These are phyloP conservation scores for Mortierella sp. DNA, from an alignment of 371 early-diverging fungal genomes.

Conservation along the genomic window DNA sequence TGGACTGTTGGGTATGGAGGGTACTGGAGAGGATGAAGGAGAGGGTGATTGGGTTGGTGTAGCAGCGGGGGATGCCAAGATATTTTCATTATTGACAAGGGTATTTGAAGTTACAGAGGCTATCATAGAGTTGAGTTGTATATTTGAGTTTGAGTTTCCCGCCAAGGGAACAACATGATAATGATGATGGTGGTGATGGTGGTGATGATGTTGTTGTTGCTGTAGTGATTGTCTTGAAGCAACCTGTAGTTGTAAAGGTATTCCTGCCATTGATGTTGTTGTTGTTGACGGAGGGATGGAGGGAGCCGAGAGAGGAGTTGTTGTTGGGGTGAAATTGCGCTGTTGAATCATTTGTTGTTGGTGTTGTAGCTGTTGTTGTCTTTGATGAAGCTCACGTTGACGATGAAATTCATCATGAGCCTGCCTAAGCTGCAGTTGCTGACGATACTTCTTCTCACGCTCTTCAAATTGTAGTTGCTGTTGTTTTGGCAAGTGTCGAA, in stretches of 20 bases:
- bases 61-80: constrained; percentile 6
- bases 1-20: background rate
- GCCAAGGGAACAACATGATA: constrained; percentile 23
- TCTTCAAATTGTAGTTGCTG: constrained; percentile 27
- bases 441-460: constrained; percentile 25
- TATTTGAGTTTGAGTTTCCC: constrained; percentile 1
- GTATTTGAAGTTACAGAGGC: background rate
- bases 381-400: constrained; percentile 28
- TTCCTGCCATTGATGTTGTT: constrained; percentile 2
- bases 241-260: too few relatives aligned
- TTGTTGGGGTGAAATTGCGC: background rate
- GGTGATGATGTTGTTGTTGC: constrained; percentile 24
- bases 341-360: constrained; percentile 13
- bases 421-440: constrained; percentile 29
- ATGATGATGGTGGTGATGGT: constrained; percentile 44
- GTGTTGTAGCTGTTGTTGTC: constrained; percentile 30
- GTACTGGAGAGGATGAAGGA: background rate
- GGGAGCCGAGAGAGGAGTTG: background rate
- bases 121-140: background rate
- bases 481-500: constrained; percentile 14
- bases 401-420: constrained; percentile 47
- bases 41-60: background rate
- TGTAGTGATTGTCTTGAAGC: background rate
- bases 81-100: background rate
- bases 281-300: constrained; percentile 2